A percentile compares a stretch with the other conserved stretches of the same genome.
phyloP scores from a whole-genome alignment of 305 asterid species.

The Coffea humblotiana region DNA sequence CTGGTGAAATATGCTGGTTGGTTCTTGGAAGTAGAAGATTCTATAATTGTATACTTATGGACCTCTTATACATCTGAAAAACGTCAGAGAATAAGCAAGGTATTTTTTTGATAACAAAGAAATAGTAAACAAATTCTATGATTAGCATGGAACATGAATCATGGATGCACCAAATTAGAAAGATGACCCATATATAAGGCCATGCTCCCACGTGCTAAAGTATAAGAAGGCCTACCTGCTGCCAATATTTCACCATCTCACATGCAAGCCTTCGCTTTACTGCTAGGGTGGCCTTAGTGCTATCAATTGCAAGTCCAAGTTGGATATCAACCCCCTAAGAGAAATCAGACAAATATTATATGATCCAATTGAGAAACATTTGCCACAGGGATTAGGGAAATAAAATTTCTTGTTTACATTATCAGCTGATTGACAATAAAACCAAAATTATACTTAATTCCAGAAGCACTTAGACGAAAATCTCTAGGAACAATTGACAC shows the following conservation, averaged over 20 bases:
- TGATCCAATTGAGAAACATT: too few relatives aligned
- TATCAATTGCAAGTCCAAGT: slow-evolving; percentile 97
- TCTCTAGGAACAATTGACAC: too few relatives aligned
- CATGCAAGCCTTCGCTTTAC: slow-evolving; percentile 98
- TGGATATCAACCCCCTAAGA: slow-evolving; percentile 94
- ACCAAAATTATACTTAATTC: too few relatives aligned
- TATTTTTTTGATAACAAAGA: neutral
- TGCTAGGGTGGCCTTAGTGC: slow-evolving; percentile 94
- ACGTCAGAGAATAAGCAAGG: neutral
- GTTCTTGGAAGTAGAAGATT: neutral
- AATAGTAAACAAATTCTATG: neutral
- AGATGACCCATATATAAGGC: neutral
- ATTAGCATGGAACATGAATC: slow-evolving; percentile 2
- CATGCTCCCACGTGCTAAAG: neutral
- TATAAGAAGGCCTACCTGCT: slow-evolving; percentile 59
- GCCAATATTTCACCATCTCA: slow-evolving; percentile 99
- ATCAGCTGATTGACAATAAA: too few relatives aligned
- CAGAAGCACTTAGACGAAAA: too few relatives aligned
- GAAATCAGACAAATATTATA: slow-evolving; percentile 11
- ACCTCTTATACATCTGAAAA: slow-evolving; percentile 1
- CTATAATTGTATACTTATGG: neutral
- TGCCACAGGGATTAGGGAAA: too few relatives aligned
- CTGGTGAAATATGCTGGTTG: neutral
- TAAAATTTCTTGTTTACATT: too few relatives aligned
- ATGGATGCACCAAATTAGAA: neutral